Conservation (phyloP, 805 yeast species). For the Ogataea paradorogensis region DNA sequence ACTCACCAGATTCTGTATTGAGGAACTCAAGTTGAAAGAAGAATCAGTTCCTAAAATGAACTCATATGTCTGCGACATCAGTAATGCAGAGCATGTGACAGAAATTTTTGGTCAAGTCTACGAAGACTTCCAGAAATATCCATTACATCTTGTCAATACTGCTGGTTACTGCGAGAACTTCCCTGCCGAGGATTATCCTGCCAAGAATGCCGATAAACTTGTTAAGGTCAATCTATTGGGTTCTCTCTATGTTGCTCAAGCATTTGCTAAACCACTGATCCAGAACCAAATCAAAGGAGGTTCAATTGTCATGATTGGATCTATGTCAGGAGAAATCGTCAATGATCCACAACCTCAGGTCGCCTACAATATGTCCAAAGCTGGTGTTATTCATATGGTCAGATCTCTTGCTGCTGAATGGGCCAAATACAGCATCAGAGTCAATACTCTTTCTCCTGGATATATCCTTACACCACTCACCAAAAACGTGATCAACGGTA, state of each 20-base stretch:
- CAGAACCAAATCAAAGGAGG: slow-evolving; percentile 51
- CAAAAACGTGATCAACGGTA: slow-evolving; percentile 61
- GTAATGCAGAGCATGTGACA: slow-evolving; percentile 59
- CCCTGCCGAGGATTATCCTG: slow-evolving; percentile 75
- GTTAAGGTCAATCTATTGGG: slow-evolving; percentile 74
- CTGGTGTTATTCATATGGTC: slow-evolving; percentile 79
- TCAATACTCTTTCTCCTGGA: slow-evolving; percentile 77
- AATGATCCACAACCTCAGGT: slow-evolving; percentile 78
- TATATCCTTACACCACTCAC: slow-evolving; percentile 79
- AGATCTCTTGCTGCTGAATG: slow-evolving; percentile 77
- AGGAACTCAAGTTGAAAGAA: slow-evolving; percentile 26
- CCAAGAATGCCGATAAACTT: slow-evolving; percentile 62
- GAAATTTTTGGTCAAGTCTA: slow-evolving; percentile 51
- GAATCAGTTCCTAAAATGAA: slow-evolving; percentile 40
- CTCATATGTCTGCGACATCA: slow-evolving; percentile 74
- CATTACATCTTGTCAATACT: slow-evolving; percentile 67
- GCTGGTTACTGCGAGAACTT: slow-evolving; percentile 86
- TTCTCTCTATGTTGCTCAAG: slow-evolving; percentile 68
- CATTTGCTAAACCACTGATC: slow-evolving; percentile 67
- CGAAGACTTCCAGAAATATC: slow-evolving; percentile 56
- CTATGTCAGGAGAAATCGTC: slow-evolving; percentile 76
- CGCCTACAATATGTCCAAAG: slow-evolving; percentile 82
- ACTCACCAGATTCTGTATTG: slow-evolving; percentile 30
- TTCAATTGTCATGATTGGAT: slow-evolving; percentile 67
- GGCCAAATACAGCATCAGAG: slow-evolving; percentile 74